Evolutionary conservation across 129 eudicot genomes (phyloP), one percentile per base, ranked within the genome.

Genomic region (Escallonia herrerae): DNA sequence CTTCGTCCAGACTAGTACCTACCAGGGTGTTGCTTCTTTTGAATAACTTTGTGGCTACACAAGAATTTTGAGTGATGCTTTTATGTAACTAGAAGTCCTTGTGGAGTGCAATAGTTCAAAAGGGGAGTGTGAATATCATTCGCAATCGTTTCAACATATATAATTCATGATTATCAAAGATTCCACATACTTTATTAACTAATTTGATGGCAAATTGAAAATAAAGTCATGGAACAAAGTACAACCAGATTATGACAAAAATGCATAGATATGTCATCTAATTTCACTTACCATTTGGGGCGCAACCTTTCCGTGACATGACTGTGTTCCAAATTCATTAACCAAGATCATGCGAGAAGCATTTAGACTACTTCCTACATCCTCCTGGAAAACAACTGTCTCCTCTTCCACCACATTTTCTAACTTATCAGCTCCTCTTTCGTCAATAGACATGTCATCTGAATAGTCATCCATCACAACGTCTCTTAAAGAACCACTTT

Each of bases 211-310:
- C 33, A 22, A 22, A n/a, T 62, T 46, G 15, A 8, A 63, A 46
- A 45, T 46, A 6, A 40, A 5, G 42, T 33, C 49, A 67, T 12
- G 8, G 0, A 58, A 41, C 8, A 49, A 14, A 22, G 33, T 22
- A 22, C 33, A 22, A 22, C 0, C 33, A 22, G 33, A 22, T 22
- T 22, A 22, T 22, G 33, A 22, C 33, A 22, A 22, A 22, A 22
- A 22, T 22, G 33, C 33, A 22, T 22, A 22, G 33, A 22, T 22
- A 22, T 22, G 33, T 22, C 2, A 60, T 38, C 43, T 41, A 64
- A 70, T 43, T 22, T 22, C 8, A 55, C 79, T 61, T 48, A 83
- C 94, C 86, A 46, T 63, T 44, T 67, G 65, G 37, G 75, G 37
- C 60, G 56, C 62, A 39, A 39, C 67, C 62, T 74, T 75, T 49